A percentile compares a stretch with the other conserved stretches of the same genome.
These are phyloP conservation scores for Shiraia sp. DNA, from an alignment of 2,329 filamentous ascomycete genomes.

Conservation along the genomic window DNA sequence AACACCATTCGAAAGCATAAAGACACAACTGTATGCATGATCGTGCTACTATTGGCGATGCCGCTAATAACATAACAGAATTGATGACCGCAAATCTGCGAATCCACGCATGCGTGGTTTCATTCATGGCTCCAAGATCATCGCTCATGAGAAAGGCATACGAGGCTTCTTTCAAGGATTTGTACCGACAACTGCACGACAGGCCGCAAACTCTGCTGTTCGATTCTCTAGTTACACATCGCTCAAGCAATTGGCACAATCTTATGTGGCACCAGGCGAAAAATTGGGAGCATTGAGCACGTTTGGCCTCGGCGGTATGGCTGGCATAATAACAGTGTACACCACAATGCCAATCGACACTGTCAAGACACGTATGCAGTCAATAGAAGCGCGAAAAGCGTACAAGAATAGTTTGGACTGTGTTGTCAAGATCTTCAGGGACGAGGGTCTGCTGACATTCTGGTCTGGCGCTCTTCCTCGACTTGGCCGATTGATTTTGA, in stretches of 20 bases:
- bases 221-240: slow-evolving; percentile 91
- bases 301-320: slow-evolving; percentile 86
- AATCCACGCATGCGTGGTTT: slow-evolving; percentile 91
- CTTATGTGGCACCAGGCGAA: slow-evolving; percentile 91
- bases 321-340: slow-evolving; percentile 87
- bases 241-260: slow-evolving; percentile 86
- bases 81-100: slow-evolving; percentile 87
- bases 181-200: slow-evolving; percentile 88
- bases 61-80: slow-evolving; percentile 55
- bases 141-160: slow-evolving; percentile 83
- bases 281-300: slow-evolving; percentile 87
- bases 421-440: slow-evolving; percentile 78
- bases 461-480: slow-evolving; percentile 93
- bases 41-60: not conserved
- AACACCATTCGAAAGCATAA: slow-evolving; percentile 96
- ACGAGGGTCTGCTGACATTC: slow-evolving; percentile 87
- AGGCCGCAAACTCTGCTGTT: slow-evolving; percentile 91
- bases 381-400: slow-evolving; percentile 75
- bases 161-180: slow-evolving; percentile 97
- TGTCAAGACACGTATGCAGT: slow-evolving; percentile 97
- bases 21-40: slow-evolving; percentile 73
- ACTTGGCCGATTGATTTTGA: slow-evolving; percentile 81
- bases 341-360: slow-evolving; percentile 78
- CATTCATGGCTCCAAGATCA: slow-evolving; percentile 84
- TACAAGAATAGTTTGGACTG: slow-evolving; percentile 91